phyloP scores from a whole-genome alignment of 768 basidiomycete species.

The Crepidotus variabilis region DNA sequence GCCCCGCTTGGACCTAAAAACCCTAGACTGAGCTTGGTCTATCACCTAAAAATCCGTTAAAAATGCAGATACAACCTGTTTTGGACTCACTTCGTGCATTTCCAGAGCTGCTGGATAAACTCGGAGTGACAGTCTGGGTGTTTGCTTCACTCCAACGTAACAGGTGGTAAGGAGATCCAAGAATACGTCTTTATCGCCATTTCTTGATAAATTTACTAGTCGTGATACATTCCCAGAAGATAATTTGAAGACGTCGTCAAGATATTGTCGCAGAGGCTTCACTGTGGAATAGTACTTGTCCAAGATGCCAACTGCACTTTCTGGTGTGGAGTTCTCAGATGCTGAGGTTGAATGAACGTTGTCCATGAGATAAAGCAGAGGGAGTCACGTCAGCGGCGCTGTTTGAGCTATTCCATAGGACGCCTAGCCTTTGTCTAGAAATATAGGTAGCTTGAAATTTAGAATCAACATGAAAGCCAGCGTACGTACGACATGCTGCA shows the following conservation, averaged over 20 bases:
- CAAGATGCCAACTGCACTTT: slow-evolving; percentile 31
- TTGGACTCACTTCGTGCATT: slow-evolving; percentile 48
- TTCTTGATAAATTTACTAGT: neutral
- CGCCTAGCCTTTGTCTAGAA: too few relatives aligned
- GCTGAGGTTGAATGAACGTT: too few relatives aligned
- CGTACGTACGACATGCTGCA: neutral
- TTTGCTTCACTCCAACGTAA: slow-evolving; percentile 37
- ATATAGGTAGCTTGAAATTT: too few relatives aligned
- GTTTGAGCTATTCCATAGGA: too few relatives aligned
- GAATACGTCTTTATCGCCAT: slow-evolving; percentile 7
- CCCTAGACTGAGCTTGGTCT: slow-evolving; percentile 52
- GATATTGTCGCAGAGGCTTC: slow-evolving; percentile 36
- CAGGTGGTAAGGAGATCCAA: slow-evolving; percentile 33
- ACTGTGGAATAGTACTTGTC: slow-evolving; percentile 41
- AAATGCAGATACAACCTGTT: neutral
- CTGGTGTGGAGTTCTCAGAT: neutral
- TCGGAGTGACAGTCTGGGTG: neutral
- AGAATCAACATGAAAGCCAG: too few relatives aligned
- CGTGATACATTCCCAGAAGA: neutral
- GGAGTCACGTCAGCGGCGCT: too few relatives aligned
- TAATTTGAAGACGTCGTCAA: slow-evolving; percentile 25
- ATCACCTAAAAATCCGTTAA: slow-evolving; percentile 41
- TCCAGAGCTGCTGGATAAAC: slow-evolving; percentile 38
- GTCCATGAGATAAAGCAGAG: neutral
- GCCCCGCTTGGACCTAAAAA: slow-evolving; percentile 41